These are phyloP conservation scores for Nakazawaea wickerhamii DNA, from an alignment of 805 yeast genomes.

Conservation along the genomic window DNA sequence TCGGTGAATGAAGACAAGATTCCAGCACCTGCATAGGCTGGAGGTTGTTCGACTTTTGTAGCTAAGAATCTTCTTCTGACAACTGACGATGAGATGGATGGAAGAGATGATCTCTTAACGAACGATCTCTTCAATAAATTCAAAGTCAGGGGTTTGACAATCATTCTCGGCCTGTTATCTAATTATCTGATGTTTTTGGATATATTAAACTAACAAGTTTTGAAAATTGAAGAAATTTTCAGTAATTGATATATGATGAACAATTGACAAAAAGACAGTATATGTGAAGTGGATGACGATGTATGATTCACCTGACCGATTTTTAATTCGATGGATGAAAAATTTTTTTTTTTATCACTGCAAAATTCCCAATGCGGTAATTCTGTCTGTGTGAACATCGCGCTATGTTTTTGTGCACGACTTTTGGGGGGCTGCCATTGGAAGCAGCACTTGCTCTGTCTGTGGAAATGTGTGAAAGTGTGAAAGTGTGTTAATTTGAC, in stretches of 20 bases:
- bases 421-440: neutral
- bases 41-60: slow-evolving; percentile 22
- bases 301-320: neutral
- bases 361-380: slow-evolving; percentile 8
- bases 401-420: slow-evolving; percentile 6
- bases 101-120: slow-evolving; percentile 2
- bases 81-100: neutral
- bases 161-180: slow-evolving; percentile 1
- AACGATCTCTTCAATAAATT: slow-evolving; percentile 3
- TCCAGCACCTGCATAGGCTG: slow-evolving; percentile 57
- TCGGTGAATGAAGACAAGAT: slow-evolving; percentile 51
- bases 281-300: neutral
- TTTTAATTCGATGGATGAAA: slow-evolving; percentile 1
- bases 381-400: neutral
- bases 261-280: neutral
- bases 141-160: slow-evolving; percentile 3
- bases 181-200: neutral
- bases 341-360: slow-evolving; percentile 4
- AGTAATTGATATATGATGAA: neutral
- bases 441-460: neutral
- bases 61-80: slow-evolving; percentile 14
- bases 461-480: neutral
- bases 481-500: neutral
- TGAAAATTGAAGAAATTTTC: neutral
- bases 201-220: neutral